phyloP scores from a whole-genome alignment of 2,329 filamentous ascomycete species.

The Ophiocordyceps camponoti-floridani region DNA sequence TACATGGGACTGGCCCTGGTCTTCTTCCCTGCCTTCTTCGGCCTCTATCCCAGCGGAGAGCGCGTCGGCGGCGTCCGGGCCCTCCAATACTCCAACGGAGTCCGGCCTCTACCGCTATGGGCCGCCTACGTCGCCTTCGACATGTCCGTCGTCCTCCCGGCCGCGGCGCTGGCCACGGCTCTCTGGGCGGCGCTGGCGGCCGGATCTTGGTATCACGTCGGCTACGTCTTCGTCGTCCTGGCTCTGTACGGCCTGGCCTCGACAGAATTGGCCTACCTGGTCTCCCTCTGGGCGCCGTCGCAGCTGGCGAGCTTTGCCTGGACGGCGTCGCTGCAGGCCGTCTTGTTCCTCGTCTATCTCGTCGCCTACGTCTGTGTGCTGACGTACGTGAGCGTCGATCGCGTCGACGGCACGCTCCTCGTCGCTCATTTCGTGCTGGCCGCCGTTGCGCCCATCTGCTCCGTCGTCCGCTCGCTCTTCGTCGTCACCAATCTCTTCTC shows the following conservation, averaged over 20 bases:
- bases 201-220: slow-evolving; percentile 56
- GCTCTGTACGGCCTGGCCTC: slow-evolving; percentile 67
- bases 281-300: slow-evolving; percentile 63
- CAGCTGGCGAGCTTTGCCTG: slow-evolving; percentile 77
- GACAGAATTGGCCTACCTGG: slow-evolving; percentile 58
- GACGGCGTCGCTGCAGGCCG: slow-evolving; percentile 57
- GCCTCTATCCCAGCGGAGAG: slow-evolving; percentile 77
- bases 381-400: slow-evolving; percentile 54
- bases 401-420: slow-evolving; percentile 48
- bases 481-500: slow-evolving; percentile 72
- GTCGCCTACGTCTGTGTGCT: slow-evolving; percentile 54
- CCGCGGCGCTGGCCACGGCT: slow-evolving; percentile 46
- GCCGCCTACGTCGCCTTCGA: slow-evolving; percentile 69
- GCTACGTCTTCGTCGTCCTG: slow-evolving; percentile 68
- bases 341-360: slow-evolving; percentile 53
- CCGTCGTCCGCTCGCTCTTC: slow-evolving; percentile 56
- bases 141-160: slow-evolving; percentile 49
- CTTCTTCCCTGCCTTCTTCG: slow-evolving; percentile 72
- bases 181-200: slow-evolving; percentile 47
- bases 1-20: slow-evolving; percentile 69
- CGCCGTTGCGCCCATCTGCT: slow-evolving; percentile 58
- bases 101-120: slow-evolving; percentile 69
- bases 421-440: slow-evolving; percentile 62
- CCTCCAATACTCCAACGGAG: slow-evolving; percentile 82
- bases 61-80: slow-evolving; percentile 62